Evolutionary conservation across 202 grass and related monocot species (phyloP).

Genomic region (Cymbopogon flexuosus): DNA sequence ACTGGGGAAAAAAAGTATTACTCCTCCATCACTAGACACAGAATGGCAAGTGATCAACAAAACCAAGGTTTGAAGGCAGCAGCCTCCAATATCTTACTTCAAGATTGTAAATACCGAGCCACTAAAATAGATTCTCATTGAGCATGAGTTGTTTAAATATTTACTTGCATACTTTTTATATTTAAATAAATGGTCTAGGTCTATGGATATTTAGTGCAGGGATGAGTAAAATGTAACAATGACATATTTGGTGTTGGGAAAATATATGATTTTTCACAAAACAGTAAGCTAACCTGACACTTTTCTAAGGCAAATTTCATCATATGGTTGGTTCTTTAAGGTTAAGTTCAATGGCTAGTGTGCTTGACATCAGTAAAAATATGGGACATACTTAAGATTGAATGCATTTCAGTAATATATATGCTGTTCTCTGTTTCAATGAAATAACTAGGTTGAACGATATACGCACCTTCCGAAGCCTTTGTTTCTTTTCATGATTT

Average conservation of each 20-base stretch:
- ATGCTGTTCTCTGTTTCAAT: neutral
- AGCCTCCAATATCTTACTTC: neutral
- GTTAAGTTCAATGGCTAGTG: neutral
- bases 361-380: neutral
- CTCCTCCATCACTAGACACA: neutral
- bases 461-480: constrained; percentile 59
- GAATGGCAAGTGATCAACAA: neutral
- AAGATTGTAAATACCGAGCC: neutral
- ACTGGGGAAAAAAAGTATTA: neutral
- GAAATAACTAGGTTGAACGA: neutral
- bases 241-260: neutral
- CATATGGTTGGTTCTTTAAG: neutral
- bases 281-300: neutral
- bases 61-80: neutral
- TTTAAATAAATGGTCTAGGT: neutral
- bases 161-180: neutral
- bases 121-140: neutral
- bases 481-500: constrained; percentile 74
- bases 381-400: neutral
- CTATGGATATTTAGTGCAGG: neutral
- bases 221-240: neutral
- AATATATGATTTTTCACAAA: neutral
- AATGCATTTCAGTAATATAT: neutral
- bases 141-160: neutral
- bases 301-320: neutral